Evolutionary conservation across 129 eudicot genomes (phyloP), one percentile per base, ranked within the genome.

Genomic region (Artemisia tridentata): DNA sequence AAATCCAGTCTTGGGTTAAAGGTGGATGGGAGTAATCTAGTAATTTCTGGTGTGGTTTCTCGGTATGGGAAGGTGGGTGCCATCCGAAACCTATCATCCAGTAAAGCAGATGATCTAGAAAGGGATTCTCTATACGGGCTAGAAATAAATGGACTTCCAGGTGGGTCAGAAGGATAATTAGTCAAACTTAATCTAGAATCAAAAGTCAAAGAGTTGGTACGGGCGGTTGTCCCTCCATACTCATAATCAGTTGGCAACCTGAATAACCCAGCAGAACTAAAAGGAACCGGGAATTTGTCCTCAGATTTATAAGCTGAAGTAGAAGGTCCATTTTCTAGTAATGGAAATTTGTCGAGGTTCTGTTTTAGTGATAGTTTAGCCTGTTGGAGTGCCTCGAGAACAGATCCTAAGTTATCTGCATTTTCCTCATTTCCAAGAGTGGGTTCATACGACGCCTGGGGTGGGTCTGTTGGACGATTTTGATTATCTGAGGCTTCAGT

Each of bases 341-440:
- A n/a, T 1, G 77, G 85, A 18, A 53, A 47, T 63, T 62, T 74
- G 25, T 62, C 73, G 21, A 87, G 76, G 65, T 87, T 82, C 68
- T 87, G 83, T 77, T 74, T 81, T 74, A 93, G 70, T 50, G 95
- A 84, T 53, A 82, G 49, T 76, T 87, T 93, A 18, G 96, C 98
- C 69, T 79, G 84, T 65, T 87, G 85, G 73, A 93, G 96, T 73
- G 90, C 95, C 66, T 82, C 97, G 4, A 93, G 86, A 55, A 89
- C 91, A 21, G 93, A 75, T 65, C 84, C 92, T 25, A 89, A 67
- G 58, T 72, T 34, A 27, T 72, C 65, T 1, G 88, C 63, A 49
- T 71, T 48, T 73, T 76, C 84, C 13, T 25, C 78, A 48, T 88
- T 68, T 54, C 78, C 73, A 71, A 78, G 59, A 41, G 78, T 78